Evolutionary conservation across 768 basidiomycete species (phyloP), one percentile per base, ranked within the genome.

Genomic region (Panaeolus cyanescens): DNA sequence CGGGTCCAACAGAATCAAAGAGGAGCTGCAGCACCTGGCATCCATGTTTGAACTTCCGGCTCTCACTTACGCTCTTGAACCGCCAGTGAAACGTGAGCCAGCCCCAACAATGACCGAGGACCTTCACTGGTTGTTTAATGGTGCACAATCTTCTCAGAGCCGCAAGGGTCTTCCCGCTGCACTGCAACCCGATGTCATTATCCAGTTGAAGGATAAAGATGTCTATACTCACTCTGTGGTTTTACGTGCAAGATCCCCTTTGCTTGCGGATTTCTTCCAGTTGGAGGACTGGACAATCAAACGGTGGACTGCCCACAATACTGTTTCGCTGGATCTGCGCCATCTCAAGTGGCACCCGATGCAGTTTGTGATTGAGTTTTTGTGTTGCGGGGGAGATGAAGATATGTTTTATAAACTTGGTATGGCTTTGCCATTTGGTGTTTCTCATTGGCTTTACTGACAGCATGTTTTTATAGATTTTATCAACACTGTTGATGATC

Each of bases 211-310:
- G 0, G 94, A 97, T 65, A 76, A 77, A 55, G 78, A 84, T 1
- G 82, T 97, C 7, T 74, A 71, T 54, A 84, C 84, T 2, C 89
- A 96, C 70, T 94, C 95, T 0, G 71, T 79, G 9, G 72, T 98
- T 17, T 80, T 99, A n/a, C 83, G 93, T 10, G 85, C 93, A 0
- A 85, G 96, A 1, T 95, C 91, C 22, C 82, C 85, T 2, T 90
- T 97, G 67, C 98, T 99, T 70, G 77, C 86, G 9, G 84, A 84
- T 32, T 90, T 99, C 74, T 95, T 96, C 71, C 86, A 86, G 39
- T 88, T 95, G 66, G 76, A 79, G 15, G 92, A 86, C 32, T 99
- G 97, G 96, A 92, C 92, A 12, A 68, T 58, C 25, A 78, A 80
- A 34, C 81, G 95, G 30, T 84, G 87, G 80, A 77, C 77, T 62